phyloP scores from a whole-genome alignment of 768 basidiomycete species.

The Leucocoprinus leucothites region DNA sequence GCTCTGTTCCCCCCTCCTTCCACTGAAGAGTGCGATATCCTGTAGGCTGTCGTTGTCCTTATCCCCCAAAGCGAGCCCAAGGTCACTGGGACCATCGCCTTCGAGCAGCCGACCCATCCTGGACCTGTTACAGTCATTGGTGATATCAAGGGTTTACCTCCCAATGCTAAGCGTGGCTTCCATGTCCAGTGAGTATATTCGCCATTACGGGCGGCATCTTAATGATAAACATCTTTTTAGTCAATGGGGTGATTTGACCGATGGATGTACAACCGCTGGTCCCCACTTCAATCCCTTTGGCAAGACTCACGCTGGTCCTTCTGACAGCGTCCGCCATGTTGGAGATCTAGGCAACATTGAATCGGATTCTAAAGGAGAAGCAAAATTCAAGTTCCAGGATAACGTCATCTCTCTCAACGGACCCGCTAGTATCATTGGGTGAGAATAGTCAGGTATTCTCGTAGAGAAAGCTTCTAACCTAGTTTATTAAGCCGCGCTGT shows the following conservation, averaged over 20 bases:
- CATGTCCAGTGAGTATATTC: constrained; percentile 69
- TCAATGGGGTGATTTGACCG: constrained; percentile 57
- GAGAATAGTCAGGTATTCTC: not conserved
- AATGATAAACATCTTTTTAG: constrained; percentile 14
- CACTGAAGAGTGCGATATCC: not conserved
- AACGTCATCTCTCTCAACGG: constrained; percentile 64
- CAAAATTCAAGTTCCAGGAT: constrained; percentile 58
- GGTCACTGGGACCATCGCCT: constrained; percentile 63
- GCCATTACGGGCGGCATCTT: not conserved
- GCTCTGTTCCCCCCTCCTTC: not conserved
- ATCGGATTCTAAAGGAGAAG: constrained; percentile 55
- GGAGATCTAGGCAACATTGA: constrained; percentile 78
- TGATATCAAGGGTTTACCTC: constrained; percentile 55
- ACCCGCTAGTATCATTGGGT: constrained; percentile 68
- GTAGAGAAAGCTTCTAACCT: not conserved
- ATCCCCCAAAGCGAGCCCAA: constrained; percentile 46
- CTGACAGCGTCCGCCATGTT: constrained; percentile 55
- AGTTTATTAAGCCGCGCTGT: constrained; percentile 51
- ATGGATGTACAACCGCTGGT: constrained; percentile 68
- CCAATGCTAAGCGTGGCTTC: constrained; percentile 63
- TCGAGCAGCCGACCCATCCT: constrained; percentile 48
- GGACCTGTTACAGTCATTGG: constrained; percentile 63
- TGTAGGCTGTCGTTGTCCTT: constrained; percentile 48
- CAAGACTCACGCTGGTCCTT: constrained; percentile 63
- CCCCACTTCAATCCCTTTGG: constrained; percentile 75